Evolutionary conservation across 768 basidiomycete genomes (phyloP).

Genomic region (Tubosaeta brunneosetosa): DNA sequence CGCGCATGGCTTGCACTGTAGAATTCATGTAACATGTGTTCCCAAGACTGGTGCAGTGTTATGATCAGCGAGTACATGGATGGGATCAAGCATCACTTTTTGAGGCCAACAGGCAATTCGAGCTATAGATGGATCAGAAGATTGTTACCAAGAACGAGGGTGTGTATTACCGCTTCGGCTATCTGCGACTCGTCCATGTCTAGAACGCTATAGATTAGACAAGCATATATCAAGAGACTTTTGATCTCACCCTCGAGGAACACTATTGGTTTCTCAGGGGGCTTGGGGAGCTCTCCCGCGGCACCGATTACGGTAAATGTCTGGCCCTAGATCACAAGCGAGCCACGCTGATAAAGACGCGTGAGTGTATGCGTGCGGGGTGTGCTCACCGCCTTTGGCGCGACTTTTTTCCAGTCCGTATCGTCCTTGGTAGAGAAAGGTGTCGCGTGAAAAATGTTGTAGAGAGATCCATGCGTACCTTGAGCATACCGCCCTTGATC

Average conservation of each 20-base stretch:
- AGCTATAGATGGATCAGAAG: slow-evolving; percentile 41
- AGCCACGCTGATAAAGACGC: background rate
- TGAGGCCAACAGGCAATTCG: slow-evolving; percentile 73
- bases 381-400: slow-evolving; percentile 65
- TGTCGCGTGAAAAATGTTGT: background rate
- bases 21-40: slow-evolving; percentile 99
- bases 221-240: background rate
- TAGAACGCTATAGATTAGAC: slow-evolving; percentile 27
- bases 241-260: slow-evolving; percentile 73
- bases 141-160: background rate
- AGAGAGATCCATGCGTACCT: slow-evolving; percentile 42
- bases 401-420: slow-evolving; percentile 78
- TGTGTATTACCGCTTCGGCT: slow-evolving; percentile 64
- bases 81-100: slow-evolving; percentile 47
- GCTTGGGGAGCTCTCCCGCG: slow-evolving; percentile 86
- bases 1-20: slow-evolving; percentile 87
- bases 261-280: slow-evolving; percentile 70
- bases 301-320: slow-evolving; percentile 92
- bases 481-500: slow-evolving; percentile 88
- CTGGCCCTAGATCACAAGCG: slow-evolving; percentile 56
- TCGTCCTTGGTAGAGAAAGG: slow-evolving; percentile 59
- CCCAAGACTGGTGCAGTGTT: slow-evolving; percentile 49
- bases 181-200: slow-evolving; percentile 85
- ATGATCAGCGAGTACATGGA: background rate
- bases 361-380: background rate